phyloP scores from a whole-genome alignment of 1,284 basidiomycete species.

The Malassezia dermatis region DNA sequence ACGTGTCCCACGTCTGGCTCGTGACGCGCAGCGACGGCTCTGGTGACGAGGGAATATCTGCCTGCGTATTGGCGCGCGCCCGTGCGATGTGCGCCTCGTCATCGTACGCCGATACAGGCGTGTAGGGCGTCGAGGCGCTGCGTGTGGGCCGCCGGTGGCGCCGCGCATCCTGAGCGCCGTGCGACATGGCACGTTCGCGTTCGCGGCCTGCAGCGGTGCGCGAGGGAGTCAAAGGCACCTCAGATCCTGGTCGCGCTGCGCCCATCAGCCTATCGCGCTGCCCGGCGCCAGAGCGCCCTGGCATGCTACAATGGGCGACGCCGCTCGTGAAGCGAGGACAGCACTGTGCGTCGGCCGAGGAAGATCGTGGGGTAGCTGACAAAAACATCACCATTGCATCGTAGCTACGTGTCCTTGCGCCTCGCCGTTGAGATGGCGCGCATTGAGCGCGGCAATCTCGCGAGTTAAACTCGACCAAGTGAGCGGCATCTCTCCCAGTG shows the following conservation, averaged over 20 bases:
- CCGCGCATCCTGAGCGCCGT: not conserved
- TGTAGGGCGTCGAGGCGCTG: not conserved
- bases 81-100: not conserved
- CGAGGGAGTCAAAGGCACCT: not conserved
- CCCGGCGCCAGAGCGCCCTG: not conserved
- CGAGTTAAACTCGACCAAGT: slow-evolving; percentile 34
- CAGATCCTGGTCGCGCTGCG: not conserved
- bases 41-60: not conserved
- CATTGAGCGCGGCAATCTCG: slow-evolving; percentile 37
- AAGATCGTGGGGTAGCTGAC: not conserved
- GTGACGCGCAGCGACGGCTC: slow-evolving; percentile 1
- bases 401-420: not conserved
- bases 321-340: not conserved
- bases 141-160: not conserved
- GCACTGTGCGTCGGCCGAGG: not conserved
- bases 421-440: slow-evolving; percentile 22
- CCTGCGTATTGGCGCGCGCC: not conserved
- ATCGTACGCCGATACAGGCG: not conserved
- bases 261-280: not conserved
- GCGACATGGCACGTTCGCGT: not conserved
- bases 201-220: not conserved
- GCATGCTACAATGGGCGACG: not conserved
- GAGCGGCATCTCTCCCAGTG: slow-evolving; percentile 22
- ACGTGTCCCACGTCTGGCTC: not conserved
- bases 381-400: not conserved